A percentile compares a stretch with the other conserved stretches of the same genome.
phyloP scores from a whole-genome alignment of 108 stramenopile genomes.

The Pseudonitzschia multiseries region DNA sequence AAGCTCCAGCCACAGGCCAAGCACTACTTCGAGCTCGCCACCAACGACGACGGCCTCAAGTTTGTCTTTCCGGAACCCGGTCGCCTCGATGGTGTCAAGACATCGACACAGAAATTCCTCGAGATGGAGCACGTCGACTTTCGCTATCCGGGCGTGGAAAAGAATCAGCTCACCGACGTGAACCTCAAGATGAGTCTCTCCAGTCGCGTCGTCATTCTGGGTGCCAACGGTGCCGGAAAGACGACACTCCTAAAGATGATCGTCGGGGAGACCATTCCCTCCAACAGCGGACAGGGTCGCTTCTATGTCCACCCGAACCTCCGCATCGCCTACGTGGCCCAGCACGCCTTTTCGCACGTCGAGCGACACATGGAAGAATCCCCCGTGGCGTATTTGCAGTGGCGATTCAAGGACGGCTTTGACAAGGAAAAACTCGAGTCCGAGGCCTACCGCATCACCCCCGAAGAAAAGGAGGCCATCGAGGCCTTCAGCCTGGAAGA shows the following conservation, averaged over 20 bases:
- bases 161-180: conserved; percentile 70
- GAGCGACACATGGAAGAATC: conserved; percentile 91
- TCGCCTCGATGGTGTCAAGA: conserved; percentile 91
- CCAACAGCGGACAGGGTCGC: conserved; percentile 65
- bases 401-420: conserved; percentile 94
- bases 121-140: conserved; percentile 91
- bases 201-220: conserved; percentile 82
- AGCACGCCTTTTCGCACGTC: conserved; percentile 96
- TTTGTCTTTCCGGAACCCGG: conserved; percentile 90
- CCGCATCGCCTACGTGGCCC: conserved; percentile 94
- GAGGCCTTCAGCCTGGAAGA: conserved; percentile 90
- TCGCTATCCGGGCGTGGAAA: conserved; percentile 75
- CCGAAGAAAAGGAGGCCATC: conserved; percentile 91
- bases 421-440: conserved; percentile 88
- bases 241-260: conserved; percentile 92
- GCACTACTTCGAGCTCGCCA: conserved; percentile 93
- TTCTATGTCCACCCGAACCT: conserved; percentile 89
- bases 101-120: conserved; percentile 94
- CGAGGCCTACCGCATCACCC: conserved; percentile 84
- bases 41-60: conserved; percentile 71
- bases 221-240: conserved; percentile 92
- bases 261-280: conserved; percentile 87
- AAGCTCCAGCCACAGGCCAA: conserved; percentile 92
- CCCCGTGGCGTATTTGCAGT: conserved; percentile 95
- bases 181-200: conserved; percentile 89